Evolutionary conservation across 352 stramenopile species (phyloP).

Genomic region (Globisporangium carolinianum): DNA sequence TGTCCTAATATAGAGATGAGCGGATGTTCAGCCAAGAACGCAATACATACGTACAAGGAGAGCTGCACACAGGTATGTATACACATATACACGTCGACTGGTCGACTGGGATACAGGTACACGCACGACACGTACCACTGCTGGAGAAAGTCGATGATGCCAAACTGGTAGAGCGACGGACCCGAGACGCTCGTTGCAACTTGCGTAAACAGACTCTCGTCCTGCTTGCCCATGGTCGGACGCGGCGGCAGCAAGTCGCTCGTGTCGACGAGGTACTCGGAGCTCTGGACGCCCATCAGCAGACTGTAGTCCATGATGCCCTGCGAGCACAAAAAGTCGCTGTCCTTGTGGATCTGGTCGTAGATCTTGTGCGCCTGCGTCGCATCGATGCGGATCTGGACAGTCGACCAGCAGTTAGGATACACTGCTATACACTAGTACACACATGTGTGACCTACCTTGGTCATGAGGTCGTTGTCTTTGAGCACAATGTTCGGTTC

Average conservation of each 20-base stretch:
- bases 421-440: background rate
- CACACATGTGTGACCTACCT: conserved; percentile 22
- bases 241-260: conserved; percentile 36
- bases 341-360: conserved; percentile 85
- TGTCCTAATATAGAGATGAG: conserved; percentile 36
- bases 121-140: conserved; percentile 54
- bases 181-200: conserved; percentile 79
- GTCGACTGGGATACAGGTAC: background rate
- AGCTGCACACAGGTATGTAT: background rate
- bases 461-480: conserved; percentile 87
- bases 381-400: conserved; percentile 71
- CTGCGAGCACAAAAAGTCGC: conserved; percentile 82
- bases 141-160: conserved; percentile 90
- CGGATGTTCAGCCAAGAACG: background rate
- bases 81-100: no score
- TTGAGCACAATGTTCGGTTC: conserved; percentile 86
- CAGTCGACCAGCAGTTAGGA: background rate
- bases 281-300: conserved; percentile 87
- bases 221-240: conserved; percentile 28
- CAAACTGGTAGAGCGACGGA: conserved; percentile 87
- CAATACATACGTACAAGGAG: background rate
- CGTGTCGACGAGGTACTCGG: conserved; percentile 84
- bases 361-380: conserved; percentile 78
- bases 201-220: conserved; percentile 68
- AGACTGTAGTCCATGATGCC: conserved; percentile 92